Evolutionary conservation across 148 eudicot genomes (phyloP).

Genomic region (Cornus controversa): DNA sequence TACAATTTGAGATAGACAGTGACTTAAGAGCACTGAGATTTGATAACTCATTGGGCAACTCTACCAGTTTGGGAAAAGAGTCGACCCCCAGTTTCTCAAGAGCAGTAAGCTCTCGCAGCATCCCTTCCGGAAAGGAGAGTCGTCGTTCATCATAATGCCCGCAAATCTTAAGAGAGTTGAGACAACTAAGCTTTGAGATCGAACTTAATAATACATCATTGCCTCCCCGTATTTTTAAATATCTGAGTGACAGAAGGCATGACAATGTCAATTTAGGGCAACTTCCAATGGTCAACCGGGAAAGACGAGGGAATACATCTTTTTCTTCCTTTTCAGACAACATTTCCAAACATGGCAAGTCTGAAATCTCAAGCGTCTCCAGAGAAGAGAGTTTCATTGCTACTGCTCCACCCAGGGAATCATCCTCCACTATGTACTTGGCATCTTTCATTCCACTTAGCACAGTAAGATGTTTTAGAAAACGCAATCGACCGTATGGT

Average conservation of each 20-base stretch:
- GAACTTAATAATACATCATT: neutral
- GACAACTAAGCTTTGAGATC: neutral
- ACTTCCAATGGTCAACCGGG: too few species aligned
- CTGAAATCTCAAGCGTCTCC: neutral
- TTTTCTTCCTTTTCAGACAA: too few species aligned
- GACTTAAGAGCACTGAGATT: neutral
- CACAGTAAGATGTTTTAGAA: neutral
- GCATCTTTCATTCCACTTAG: neutral
- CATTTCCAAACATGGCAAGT: too few species aligned
- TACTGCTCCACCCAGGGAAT: too few species aligned
- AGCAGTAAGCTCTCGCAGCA: too few species aligned
- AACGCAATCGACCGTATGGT: neutral
- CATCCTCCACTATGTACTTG: neutral
- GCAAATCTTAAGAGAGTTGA: accelerated
- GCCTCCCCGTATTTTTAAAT: neutral
- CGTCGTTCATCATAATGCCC: neutral
- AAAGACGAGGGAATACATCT: too few species aligned
- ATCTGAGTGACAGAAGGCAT: too few species aligned
- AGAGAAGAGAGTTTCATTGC: neutral
- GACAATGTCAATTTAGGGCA: neutral
- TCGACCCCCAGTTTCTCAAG: too few species aligned
- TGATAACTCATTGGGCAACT: neutral
- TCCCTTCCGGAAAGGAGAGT: too few species aligned
- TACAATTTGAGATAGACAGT: neutral
- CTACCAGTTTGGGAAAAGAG: neutral